These are phyloP conservation scores for Cladosporium sp. DNA, from an alignment of 2,329 filamentous ascomycete genomes.

Conservation along the genomic window DNA sequence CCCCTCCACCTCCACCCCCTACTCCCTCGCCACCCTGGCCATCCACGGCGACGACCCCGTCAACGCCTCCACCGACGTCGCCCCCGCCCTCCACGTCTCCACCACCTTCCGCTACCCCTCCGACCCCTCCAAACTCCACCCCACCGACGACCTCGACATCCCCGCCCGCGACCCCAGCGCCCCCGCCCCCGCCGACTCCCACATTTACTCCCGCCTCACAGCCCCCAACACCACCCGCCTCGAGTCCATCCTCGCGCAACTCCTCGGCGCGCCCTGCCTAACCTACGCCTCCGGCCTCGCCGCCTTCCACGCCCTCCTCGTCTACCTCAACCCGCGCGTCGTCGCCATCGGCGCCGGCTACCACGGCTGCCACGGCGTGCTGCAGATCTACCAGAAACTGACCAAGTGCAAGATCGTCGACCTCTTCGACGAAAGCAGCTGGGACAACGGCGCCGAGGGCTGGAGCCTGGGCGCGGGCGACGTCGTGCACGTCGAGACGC, in stretches of 20 bases:
- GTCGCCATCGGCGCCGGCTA: constrained; percentile 82
- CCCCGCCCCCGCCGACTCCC: constrained; percentile 50
- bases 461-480: constrained; percentile 68
- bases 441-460: constrained; percentile 51
- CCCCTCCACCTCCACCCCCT: constrained; percentile 12
- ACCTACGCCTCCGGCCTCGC: constrained; percentile 81
- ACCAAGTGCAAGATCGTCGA: constrained; percentile 67
- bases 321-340: constrained; percentile 74
- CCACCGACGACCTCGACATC: constrained; percentile 22
- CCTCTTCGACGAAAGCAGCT: constrained; percentile 44
- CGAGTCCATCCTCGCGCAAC: constrained; percentile 69
- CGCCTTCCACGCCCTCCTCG: constrained; percentile 80
- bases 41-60: constrained; percentile 33
- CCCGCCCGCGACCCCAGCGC: constrained; percentile 22
- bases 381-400: constrained; percentile 66
- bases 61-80: constrained; percentile 57
- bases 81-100: constrained; percentile 82
- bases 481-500: constrained; percentile 86
- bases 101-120: constrained; percentile 80
- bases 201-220: constrained; percentile 76
- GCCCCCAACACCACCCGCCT: constrained; percentile 78
- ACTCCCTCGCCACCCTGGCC: constrained; percentile 27
- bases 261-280: constrained; percentile 64
- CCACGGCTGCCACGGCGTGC: constrained; percentile 87
- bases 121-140: constrained; percentile 59